Evolutionary conservation across 345 rosid genomes (phyloP).

Genomic region (Hibiscus syriacus): DNA sequence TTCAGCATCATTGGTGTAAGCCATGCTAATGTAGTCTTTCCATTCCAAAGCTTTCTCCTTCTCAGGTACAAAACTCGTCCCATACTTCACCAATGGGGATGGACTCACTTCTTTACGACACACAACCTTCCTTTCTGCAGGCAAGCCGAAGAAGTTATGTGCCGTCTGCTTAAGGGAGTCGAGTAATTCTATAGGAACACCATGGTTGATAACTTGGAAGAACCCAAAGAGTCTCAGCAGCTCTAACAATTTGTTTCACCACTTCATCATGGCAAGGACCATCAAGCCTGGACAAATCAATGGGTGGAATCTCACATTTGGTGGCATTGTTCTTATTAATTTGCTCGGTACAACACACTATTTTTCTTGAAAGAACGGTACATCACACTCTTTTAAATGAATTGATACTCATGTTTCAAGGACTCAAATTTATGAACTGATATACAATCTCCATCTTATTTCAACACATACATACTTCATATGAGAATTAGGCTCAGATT

Average conservation of each 20-base stretch:
- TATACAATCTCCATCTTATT: neutral
- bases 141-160: slow-evolving; percentile 30
- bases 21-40: slow-evolving; percentile 56
- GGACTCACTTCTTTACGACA: slow-evolving; percentile 41
- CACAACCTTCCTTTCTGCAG: slow-evolving; percentile 34
- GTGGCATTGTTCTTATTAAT: slow-evolving; percentile 22
- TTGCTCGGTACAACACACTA: too few species aligned
- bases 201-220: slow-evolving; percentile 11
- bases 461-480: neutral
- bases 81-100: slow-evolving; percentile 41
- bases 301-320: neutral
- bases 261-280: neutral
- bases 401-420: neutral
- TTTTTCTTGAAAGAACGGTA: too few species aligned
- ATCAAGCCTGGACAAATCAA: neutral
- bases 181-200: slow-evolving; percentile 37
- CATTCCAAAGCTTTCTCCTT: slow-evolving; percentile 56
- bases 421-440: neutral
- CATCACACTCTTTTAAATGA: neutral
- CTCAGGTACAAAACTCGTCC: slow-evolving; percentile 50
- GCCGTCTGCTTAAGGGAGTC: slow-evolving; percentile 38
- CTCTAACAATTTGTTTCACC: neutral
- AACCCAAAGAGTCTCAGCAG: neutral
- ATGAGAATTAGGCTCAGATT: neutral
- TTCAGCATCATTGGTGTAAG: slow-evolving; percentile 40